phyloP scores from a whole-genome alignment of 768 basidiomycete genomes.

The Tylopilus vinaceipallidus region DNA sequence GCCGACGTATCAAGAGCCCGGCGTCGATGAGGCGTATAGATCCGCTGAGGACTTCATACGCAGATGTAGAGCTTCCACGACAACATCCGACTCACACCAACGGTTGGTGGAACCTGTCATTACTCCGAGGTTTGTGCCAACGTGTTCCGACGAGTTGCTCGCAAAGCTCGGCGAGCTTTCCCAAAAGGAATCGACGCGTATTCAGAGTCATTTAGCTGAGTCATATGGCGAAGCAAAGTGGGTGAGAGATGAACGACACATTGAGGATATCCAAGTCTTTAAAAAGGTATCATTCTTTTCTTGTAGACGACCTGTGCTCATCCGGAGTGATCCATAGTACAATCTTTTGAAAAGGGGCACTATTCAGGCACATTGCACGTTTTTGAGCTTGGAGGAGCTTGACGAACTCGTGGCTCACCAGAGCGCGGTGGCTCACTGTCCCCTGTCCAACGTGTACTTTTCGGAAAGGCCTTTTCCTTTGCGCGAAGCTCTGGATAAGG shows the following conservation, averaged over 20 bases:
- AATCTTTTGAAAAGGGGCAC: constrained; percentile 61
- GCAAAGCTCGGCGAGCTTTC: constrained; percentile 59
- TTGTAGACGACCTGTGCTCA: constrained; percentile 7
- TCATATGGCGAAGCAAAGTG: constrained; percentile 72
- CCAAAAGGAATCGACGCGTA: constrained; percentile 40
- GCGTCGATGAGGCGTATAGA: constrained; percentile 45
- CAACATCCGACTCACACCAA: constrained; percentile 40
- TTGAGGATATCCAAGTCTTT: constrained; percentile 75
- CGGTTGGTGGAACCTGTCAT: constrained; percentile 76
- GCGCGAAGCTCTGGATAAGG: constrained; percentile 63
- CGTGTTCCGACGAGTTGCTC: constrained; percentile 75
- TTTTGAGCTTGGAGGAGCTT: constrained; percentile 54
- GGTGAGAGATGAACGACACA: constrained; percentile 58
- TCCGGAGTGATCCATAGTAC: constrained; percentile 38
- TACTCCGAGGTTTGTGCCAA: constrained; percentile 88
- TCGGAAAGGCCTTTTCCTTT: constrained; percentile 67
- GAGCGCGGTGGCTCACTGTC: constrained; percentile 80
- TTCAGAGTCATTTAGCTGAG: constrained; percentile 87
- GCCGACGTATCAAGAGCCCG: constrained; percentile 67
- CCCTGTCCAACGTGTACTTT: constrained; percentile 87
- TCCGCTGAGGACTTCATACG: constrained; percentile 58
- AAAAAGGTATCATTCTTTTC: constrained; percentile 45
- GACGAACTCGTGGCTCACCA: constrained; percentile 46
- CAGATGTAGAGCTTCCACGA: constrained; percentile 42
- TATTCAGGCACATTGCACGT: constrained; percentile 89